Evolutionary conservation across 495 filamentous ascomycete species (phyloP).

Genomic region (Hyaloscypha bicolor): DNA sequence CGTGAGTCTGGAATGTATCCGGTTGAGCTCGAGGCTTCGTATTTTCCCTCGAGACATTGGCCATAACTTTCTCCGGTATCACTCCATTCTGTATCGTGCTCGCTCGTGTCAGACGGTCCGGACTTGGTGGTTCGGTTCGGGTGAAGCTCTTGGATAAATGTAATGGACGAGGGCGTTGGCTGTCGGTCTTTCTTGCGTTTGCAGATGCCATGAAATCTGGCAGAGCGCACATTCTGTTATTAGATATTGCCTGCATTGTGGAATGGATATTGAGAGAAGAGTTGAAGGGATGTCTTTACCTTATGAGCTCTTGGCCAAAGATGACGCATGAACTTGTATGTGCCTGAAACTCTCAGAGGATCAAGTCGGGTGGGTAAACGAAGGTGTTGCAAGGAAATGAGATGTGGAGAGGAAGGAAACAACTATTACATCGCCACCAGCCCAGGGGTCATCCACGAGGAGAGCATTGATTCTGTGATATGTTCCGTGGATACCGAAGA

Average conservation of each 20-base stretch:
- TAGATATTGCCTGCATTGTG: constrained; percentile 28
- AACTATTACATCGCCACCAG: constrained; percentile 25
- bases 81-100: constrained; percentile 62
- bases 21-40: constrained; percentile 23
- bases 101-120: constrained; percentile 52
- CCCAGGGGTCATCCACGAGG: not conserved
- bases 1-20: constrained; percentile 26
- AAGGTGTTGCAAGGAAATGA: constrained; percentile 26
- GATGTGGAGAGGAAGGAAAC: constrained; percentile 15
- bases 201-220: constrained; percentile 36
- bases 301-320: constrained; percentile 20
- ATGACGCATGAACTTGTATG: constrained; percentile 30
- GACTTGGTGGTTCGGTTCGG: constrained; percentile 35
- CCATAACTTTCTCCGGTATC: constrained; percentile 42
- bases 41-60: constrained; percentile 30
- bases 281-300: constrained; percentile 7
- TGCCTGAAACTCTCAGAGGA: constrained; percentile 28
- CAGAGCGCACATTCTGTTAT: constrained; percentile 29
- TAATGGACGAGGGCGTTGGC: constrained; percentile 30
- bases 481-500: constrained; percentile 9
- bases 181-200: constrained; percentile 23
- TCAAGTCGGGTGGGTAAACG: constrained; percentile 25
- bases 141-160: constrained; percentile 39
- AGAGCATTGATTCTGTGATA: constrained; percentile 1
- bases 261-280: constrained; percentile 1